Conservation (phyloP, 2,329 filamentous ascomycete genomes). For the Metarhizium rileyi region DNA sequence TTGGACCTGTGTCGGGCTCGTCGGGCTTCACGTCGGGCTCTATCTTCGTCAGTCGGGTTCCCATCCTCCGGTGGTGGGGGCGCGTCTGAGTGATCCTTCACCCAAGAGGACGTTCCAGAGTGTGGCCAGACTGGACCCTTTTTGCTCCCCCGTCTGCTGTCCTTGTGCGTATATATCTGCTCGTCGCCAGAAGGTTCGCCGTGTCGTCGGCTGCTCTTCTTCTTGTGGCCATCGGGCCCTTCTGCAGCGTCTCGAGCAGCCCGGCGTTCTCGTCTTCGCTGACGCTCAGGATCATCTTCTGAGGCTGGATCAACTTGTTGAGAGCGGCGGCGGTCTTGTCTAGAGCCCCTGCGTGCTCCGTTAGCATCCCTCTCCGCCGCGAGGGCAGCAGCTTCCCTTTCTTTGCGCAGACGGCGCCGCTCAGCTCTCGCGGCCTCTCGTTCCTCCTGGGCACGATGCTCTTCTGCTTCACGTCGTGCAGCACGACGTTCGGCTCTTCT, state of each 20-base stretch:
- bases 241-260: constrained; percentile 32
- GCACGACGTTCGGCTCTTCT: constrained; percentile 45
- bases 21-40: constrained; percentile 39
- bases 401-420: constrained; percentile 38
- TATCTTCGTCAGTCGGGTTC: constrained; percentile 33
- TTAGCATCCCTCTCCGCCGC: constrained; percentile 33
- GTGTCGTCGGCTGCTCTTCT: constrained; percentile 30
- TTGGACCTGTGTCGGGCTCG: constrained; percentile 35
- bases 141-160: constrained; percentile 26
- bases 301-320: constrained; percentile 30
- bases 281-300: constrained; percentile 43
- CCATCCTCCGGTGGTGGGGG: constrained; percentile 43
- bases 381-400: constrained; percentile 34
- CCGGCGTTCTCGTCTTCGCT: constrained; percentile 41
- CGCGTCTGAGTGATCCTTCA: constrained; percentile 54
- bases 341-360: constrained; percentile 34
- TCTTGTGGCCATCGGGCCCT: constrained; percentile 24
- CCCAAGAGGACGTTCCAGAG: constrained; percentile 56
- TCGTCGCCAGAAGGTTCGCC: constrained; percentile 33
- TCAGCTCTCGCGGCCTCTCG: constrained; percentile 39
- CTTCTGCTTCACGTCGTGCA: constrained; percentile 38
- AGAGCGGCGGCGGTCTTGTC: constrained; percentile 40
- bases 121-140: constrained; percentile 44
- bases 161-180: constrained; percentile 32
- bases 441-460: constrained; percentile 39